Base-by-base conservation (phyloP, 2,329 filamentous ascomycete genomes). In the Fusarium dimerum region DNA sequence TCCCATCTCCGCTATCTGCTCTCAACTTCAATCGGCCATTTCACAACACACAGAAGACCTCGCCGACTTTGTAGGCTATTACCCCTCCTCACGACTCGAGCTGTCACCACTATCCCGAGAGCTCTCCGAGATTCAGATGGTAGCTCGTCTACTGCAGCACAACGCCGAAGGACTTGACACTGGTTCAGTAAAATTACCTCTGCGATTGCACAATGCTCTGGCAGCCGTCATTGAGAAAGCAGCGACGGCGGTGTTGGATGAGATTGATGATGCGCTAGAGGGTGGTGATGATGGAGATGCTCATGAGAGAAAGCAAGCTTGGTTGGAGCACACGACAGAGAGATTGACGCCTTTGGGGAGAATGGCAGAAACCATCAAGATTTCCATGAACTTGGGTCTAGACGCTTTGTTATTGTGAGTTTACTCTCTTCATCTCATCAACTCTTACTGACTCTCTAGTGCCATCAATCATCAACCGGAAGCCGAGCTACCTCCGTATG, bases 121-220 rank as follows among this genome's bases (percentile, higher is more conserved):
- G 57, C 60, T 67, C 10, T 57, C 63, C 4, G 62, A 65, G 49
- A 46, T 67, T 4, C 62, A 62, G 52, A 58, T 65, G 53, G 60
- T 57, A 9, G 53, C 63, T n/a, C 61, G 62, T 11, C 52, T 65
- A 29, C 58, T 66, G 38, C 51, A 55, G 43, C 61, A 64, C 48
- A 63, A 66, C 48, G 57, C 57, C 40, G 53, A 53, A 11, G 47
- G 58, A 5, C 48, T 60, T 5, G 64, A 63, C 13, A 36, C 46
- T 10, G 52, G 48, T 11, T 16, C 50, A 11, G 49, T 47, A n/a
- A 44, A 40, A 10, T 46, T 64, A 7, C 58, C 61, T 8, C 12
- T 18, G 8, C 47, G 50, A 16, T 18, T 65, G 38, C 47, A 48
- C 11, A 43, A 48, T 32, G 59, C 62, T 17, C 36, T 63, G 16